phyloP scores from a whole-genome alignment of 495 filamentous ascomycete species.

The Paragyromitra xinjiangensis region DNA sequence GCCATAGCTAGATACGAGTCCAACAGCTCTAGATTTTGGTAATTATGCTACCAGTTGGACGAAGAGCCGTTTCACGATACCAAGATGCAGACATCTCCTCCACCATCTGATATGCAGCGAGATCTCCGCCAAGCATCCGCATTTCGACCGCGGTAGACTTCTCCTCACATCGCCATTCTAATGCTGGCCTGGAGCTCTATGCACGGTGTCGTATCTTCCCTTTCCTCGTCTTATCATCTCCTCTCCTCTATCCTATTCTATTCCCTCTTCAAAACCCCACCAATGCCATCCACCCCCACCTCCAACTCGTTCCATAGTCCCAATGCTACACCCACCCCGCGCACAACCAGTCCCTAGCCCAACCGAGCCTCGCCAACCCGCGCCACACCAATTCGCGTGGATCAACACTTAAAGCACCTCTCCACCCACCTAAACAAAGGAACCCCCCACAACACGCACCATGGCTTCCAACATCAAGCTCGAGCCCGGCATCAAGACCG shows the following conservation, averaged over 20 bases:
- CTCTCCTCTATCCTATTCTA: background rate
- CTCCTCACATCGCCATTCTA: background rate
- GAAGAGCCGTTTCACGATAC: background rate
- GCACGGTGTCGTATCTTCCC: background rate
- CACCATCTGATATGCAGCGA: background rate
- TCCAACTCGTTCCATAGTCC: background rate
- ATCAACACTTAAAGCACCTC: background rate
- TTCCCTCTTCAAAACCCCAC: too few relatives aligned
- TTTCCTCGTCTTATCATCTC: background rate
- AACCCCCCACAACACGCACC: background rate
- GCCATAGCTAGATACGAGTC: slow-evolving; percentile 10
- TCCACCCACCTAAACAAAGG: background rate
- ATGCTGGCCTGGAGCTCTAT: background rate
- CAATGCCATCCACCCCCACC: too few relatives aligned
- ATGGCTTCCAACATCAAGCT: slow-evolving; percentile 41
- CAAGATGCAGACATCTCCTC: background rate
- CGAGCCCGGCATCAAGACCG: slow-evolving; percentile 18
- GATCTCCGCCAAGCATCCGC: slow-evolving; percentile 31
- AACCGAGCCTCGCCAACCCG: background rate
- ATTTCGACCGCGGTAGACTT: background rate
- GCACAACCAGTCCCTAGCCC: slow-evolving; percentile 6
- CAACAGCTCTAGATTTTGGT: too few relatives aligned
- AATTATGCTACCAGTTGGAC: too few relatives aligned
- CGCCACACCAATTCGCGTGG: slow-evolving; percentile 15
- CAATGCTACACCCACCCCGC: background rate